Percentiles rank a stretch among this genome's conserved stretches.
Conservation (phyloP, 345 rosid species). For the Moricandia arvensis region DNA sequence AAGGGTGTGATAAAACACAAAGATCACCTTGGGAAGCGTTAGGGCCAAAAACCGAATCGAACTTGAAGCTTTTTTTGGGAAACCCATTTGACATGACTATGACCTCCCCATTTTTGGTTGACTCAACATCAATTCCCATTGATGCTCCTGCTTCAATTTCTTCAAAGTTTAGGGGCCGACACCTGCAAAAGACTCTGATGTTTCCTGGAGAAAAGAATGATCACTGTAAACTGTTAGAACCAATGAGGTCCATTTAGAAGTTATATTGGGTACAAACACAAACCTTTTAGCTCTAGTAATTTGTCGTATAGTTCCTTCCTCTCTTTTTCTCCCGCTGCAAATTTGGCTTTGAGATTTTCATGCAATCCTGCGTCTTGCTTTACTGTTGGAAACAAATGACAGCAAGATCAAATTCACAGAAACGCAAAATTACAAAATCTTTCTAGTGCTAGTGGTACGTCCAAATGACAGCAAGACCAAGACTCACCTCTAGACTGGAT, state of each 20-base stretch:
- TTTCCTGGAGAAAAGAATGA: conserved; percentile 61
- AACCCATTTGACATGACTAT: conserved; percentile 73
- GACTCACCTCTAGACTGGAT: conserved; percentile 62
- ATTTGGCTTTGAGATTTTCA: conserved; percentile 66
- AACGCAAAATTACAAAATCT: neutral
- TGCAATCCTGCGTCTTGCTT: conserved; percentile 56
- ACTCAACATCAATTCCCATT: conserved; percentile 67
- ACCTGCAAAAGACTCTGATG: conserved; percentile 93
- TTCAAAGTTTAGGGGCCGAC: conserved; percentile 76
- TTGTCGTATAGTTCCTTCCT: conserved; percentile 87
- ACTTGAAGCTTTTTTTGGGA: conserved; percentile 74
- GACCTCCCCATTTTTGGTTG: conserved; percentile 84
- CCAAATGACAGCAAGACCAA: conserved; percentile 20
- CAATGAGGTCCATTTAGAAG: conserved; percentile 4
- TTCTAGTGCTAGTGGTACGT: neutral
- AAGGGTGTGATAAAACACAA: conserved; percentile 3
- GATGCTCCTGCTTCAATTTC: conserved; percentile 65
- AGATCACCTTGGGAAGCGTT: conserved; percentile 79
- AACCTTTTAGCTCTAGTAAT: conserved; percentile 91
- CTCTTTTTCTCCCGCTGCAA: conserved; percentile 60
- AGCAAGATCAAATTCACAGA: conserved; percentile 1
- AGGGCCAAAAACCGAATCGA: conserved; percentile 90
- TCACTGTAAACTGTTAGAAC: conserved; percentile 22
- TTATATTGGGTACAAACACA: conserved; percentile 15
- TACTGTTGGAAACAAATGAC: conserved; percentile 45